A percentile compares a stretch with the other conserved stretches of the same genome.
Conservation (phyloP, 1,284 basidiomycete genomes). For the Cutaneotrichosporon spelunceum region DNA sequence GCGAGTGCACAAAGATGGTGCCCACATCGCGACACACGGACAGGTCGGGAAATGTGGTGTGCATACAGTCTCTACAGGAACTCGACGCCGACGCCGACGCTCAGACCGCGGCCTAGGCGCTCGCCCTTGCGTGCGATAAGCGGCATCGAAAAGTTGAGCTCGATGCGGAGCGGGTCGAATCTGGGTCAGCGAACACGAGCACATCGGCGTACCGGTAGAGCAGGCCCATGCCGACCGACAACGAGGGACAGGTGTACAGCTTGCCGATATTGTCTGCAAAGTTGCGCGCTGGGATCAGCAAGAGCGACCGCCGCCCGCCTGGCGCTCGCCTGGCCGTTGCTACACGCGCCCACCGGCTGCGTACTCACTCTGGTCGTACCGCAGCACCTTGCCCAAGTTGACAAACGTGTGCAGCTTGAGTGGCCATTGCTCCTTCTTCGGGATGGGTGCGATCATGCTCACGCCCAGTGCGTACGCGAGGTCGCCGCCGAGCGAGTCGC, state of each 20-base stretch:
- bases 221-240: constrained; percentile 84
- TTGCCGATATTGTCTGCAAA: constrained; percentile 42
- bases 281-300: constrained; percentile 41
- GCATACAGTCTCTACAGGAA: constrained; percentile 53
- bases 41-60: constrained; percentile 8
- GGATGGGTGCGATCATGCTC: constrained; percentile 76
- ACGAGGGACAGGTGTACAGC: constrained; percentile 50
- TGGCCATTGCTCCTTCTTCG: constrained; percentile 77
- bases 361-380: constrained; percentile 60
- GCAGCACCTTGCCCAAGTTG: constrained; percentile 79
- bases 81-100: constrained; percentile 88
- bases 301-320: neutral
- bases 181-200: constrained; percentile 17
- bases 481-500: constrained; percentile 82
- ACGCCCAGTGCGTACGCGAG: constrained; percentile 79
- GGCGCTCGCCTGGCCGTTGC: neutral
- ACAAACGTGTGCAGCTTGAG: constrained; percentile 79
- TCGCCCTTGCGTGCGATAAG: constrained; percentile 75
- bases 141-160: constrained; percentile 90
- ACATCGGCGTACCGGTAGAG: constrained; percentile 63
- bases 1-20: too few relatives aligned
- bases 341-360: neutral
- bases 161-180: constrained; percentile 56
- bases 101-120: constrained; percentile 72
- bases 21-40: too few relatives aligned